These are phyloP conservation scores for Elsinoe necatrix DNA, from an alignment of 2,329 filamentous ascomycete genomes.

Conservation along the genomic window DNA sequence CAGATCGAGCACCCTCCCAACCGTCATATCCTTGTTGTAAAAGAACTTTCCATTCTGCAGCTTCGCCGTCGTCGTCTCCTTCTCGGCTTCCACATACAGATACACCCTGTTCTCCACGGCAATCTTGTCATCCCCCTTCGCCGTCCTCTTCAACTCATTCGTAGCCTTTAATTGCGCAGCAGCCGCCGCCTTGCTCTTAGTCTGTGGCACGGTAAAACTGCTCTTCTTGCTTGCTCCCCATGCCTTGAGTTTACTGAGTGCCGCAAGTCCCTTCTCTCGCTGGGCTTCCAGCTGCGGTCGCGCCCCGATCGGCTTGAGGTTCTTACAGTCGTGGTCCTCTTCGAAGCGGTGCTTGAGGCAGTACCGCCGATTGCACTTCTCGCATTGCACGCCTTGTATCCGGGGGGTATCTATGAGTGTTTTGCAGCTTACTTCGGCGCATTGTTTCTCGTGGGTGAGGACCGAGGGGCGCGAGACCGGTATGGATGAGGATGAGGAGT, in stretches of 20 bases:
- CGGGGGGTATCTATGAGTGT: constrained; percentile 61
- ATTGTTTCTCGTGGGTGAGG: constrained; percentile 58
- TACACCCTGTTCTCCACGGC: constrained; percentile 80
- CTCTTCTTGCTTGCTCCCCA: constrained; percentile 65
- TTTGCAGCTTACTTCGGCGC: constrained; percentile 58
- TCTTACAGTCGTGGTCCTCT: constrained; percentile 78
- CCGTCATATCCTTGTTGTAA: constrained; percentile 65
- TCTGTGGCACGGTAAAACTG: constrained; percentile 39
- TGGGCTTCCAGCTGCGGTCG: constrained; percentile 38
- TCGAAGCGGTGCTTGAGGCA: constrained; percentile 68
- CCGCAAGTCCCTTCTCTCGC: constrained; percentile 59
- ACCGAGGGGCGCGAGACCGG: constrained; percentile 45
- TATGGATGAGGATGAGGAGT: constrained; percentile 24
- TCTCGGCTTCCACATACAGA: constrained; percentile 80
- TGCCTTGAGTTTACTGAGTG: constrained; percentile 65
- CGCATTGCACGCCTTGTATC: constrained; percentile 61
- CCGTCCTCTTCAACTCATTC: constrained; percentile 72
- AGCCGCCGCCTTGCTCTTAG: constrained; percentile 44
- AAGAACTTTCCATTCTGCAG: constrained; percentile 55
- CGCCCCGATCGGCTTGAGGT: constrained; percentile 55
- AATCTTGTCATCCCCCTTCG: constrained; percentile 82
- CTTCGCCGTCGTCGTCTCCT: constrained; percentile 74
- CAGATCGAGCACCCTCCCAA: constrained; percentile 71
- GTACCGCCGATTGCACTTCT: constrained; percentile 62
- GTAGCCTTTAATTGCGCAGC: constrained; percentile 60